Evolutionary conservation across 352 stramenopile genomes (phyloP).

Genomic region (Phytophthora cryptogea): DNA sequence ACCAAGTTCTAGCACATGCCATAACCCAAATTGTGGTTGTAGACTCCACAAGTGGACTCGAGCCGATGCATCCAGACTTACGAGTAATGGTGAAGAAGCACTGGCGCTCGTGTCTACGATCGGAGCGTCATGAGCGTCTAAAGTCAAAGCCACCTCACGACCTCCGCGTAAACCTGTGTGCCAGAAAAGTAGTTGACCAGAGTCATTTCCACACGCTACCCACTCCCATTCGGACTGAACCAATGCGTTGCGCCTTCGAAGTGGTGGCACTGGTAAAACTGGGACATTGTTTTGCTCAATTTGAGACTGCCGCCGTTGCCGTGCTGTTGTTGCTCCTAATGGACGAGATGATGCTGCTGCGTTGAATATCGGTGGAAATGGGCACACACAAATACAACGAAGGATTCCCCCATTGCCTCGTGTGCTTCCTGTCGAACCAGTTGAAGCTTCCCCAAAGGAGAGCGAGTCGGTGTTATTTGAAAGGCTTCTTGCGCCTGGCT

Average conservation of each 20-base stretch:
- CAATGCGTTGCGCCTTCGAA: conserved; percentile 32
- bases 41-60: conserved; percentile 61
- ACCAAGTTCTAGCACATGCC: conserved; percentile 53
- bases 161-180: conserved; percentile 55
- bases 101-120: conserved; percentile 49
- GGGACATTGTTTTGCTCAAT: neutral
- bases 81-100: conserved; percentile 50
- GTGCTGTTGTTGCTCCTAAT: conserved; percentile 22
- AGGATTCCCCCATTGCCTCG: conserved; percentile 10
- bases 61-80: conserved; percentile 54
- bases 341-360: conserved; percentile 26
- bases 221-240: conserved; percentile 63
- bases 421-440: neutral
- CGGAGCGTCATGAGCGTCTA: conserved; percentile 59
- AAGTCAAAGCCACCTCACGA: conserved; percentile 36
- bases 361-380: conserved; percentile 64
- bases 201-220: conserved; percentile 67
- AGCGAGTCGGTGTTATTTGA: conserved; percentile 4
- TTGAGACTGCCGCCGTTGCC: conserved; percentile 21
- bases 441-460: neutral
- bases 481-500: conserved; percentile 1
- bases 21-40: conserved; percentile 57
- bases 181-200: conserved; percentile 73
- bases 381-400: conserved; percentile 50
- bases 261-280: conserved; percentile 9